Evolutionary conservation across 352 stramenopile species (phyloP), one percentile per base, ranked within the genome.

Genomic region (Phytopythium cucurbitacearum): DNA sequence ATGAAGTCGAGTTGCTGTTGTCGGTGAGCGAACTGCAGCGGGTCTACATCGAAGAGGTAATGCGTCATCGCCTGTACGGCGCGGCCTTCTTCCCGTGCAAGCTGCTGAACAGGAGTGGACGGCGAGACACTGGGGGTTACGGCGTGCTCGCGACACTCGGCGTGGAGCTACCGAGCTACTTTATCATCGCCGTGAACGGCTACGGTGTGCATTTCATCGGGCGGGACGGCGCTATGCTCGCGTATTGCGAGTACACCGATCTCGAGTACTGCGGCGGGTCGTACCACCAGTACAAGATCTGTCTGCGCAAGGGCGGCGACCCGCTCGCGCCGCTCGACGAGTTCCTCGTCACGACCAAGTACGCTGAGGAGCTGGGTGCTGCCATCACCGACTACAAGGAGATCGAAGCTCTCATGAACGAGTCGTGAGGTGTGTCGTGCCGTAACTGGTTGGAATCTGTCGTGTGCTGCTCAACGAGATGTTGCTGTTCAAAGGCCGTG

Each of bases 131-230:
- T 3, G 13, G 35, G 4, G 35, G 35, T 11, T 51, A 56, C 13
- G 56, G 60, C 7, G 28, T 65, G 12, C 47, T 21, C 8, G 48
- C 57, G 40, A 66, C 50, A 34, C 50, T 77, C 33, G 77, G 76
- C 11, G 68, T 84, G 13, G 82, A 92, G 46, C 53, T 96, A 10
- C 87, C 90, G 1, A 84, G 79, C 50, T 86, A 96, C 50, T 86
- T 97, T 35, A 77, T 96, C 32, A 62, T 98, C 5, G 88, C 76
- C 10, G 88, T 97, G 55, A 96, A 97, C 67, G 73, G 77, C 37
- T 85, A 90, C 37, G 92, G 92, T n/a, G 79, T 98, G 65, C 85
- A 96, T 62, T 90, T 98, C 47, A 66, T 97, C 16, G 71, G 71
- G n/a, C 68, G 81, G 2, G 69, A 89, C 53, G 71, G 77, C 37